These are phyloP conservation scores for Inga laurina DNA, from an alignment of 306 rosid genomes.

Conservation along the genomic window DNA sequence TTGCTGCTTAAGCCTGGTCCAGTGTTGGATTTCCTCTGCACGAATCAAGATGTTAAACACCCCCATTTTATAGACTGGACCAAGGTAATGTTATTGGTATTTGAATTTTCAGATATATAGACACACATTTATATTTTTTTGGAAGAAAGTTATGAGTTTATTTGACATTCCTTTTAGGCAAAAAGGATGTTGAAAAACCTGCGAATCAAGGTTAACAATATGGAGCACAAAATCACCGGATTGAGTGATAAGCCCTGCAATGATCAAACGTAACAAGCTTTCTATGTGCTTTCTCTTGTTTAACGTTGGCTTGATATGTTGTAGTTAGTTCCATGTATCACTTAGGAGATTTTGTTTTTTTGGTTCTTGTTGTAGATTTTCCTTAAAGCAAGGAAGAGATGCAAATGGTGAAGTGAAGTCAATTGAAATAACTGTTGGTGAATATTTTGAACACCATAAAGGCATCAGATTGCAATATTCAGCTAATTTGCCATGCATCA, in stretches of 20 bases:
- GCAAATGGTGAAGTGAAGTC: constrained; percentile 32
- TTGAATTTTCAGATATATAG: not conserved
- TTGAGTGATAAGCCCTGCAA: constrained; percentile 52
- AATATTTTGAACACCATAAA: constrained; percentile 32
- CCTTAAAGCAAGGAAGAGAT: constrained; percentile 29
- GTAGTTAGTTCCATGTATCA: not conserved
- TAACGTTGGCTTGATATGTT: not conserved
- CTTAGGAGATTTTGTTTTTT: not conserved
- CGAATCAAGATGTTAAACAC: constrained; percentile 37
- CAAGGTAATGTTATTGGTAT: constrained; percentile 36
- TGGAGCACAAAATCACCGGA: constrained; percentile 58
- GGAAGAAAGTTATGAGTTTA: too few relatives aligned
- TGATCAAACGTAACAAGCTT: constrained; percentile 34
- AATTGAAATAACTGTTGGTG: constrained; percentile 42
- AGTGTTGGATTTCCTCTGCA: constrained; percentile 42
- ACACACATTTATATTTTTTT: too few relatives aligned
- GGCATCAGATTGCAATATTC: constrained; percentile 22
- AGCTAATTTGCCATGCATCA: constrained; percentile 54
- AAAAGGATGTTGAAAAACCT: constrained; percentile 46
- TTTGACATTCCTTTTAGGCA: constrained; percentile 33
- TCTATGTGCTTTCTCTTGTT: not conserved
- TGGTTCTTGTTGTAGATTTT: constrained; percentile 16
- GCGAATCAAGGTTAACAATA: constrained; percentile 40
- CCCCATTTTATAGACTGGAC: constrained; percentile 42
- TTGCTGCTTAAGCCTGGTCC: constrained; percentile 54